Evolutionary conservation across 2,329 filamentous ascomycete genomes (phyloP).

Genomic region (Colletotrichum australisinense): DNA sequence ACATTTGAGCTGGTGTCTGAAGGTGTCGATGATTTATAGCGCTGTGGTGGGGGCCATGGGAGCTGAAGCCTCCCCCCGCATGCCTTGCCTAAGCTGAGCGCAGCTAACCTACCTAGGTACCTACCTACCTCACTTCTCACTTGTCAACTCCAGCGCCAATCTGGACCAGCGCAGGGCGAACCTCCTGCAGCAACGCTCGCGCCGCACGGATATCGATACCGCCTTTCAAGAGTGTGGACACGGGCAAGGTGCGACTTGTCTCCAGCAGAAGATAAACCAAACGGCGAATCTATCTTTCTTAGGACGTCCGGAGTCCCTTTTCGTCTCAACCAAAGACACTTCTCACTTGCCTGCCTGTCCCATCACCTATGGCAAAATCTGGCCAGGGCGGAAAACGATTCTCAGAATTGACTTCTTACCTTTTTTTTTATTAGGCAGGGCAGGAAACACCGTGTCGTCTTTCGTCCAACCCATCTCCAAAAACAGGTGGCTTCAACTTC

Average conservation of each 20-base stretch:
- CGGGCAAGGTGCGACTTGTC: constrained; percentile 5
- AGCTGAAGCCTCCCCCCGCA: background rate
- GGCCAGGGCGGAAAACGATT: background rate
- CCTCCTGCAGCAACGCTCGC: constrained; percentile 7
- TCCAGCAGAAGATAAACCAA: background rate
- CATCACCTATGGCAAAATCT: background rate
- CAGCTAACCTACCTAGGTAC: background rate
- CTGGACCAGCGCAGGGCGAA: background rate
- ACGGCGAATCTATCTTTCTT: background rate
- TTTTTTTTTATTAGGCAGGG: background rate
- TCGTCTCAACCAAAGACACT: background rate
- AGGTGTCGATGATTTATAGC: background rate
- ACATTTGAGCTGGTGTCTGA: background rate
- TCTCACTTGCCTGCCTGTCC: too few species aligned
- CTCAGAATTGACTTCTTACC: background rate
- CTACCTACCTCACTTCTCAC: too few species aligned
- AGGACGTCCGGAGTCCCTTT: background rate
- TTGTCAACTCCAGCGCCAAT: background rate
- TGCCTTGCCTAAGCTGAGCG: background rate
- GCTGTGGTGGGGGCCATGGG: background rate
- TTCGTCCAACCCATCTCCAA: background rate
- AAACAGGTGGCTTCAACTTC: constrained; percentile 19
- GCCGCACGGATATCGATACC: constrained; percentile 6
- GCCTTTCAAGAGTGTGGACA: background rate
- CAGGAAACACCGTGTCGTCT: constrained; percentile 29